Evolutionary conservation across 1,139 yeast species (phyloP), one percentile per base, ranked within the genome.

Genomic region (Pichia sp.): DNA sequence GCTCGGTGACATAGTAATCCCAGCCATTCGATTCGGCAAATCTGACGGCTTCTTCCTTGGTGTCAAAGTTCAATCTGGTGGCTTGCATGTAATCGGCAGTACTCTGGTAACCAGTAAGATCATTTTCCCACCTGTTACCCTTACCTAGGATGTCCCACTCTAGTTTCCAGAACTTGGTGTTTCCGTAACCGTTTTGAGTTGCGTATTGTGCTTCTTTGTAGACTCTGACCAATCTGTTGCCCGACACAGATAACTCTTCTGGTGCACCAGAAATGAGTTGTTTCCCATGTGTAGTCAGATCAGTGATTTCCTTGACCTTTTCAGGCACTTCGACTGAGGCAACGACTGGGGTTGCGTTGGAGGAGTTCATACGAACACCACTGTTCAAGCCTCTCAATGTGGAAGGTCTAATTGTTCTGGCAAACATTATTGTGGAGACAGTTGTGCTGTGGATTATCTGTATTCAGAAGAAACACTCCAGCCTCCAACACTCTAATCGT

Each of bases 101-200:
- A 41, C 89, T 81, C 64, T 88, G 92, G 76, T 87, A 89, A 16
- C 96, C 96, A 73, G 88, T 89, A 67, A 88, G 75, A 67, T 88
- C 95, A 71, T 89, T 88, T 69, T 88, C 96, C 96, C 96, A 89
- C 68, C 95, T 77, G 74, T 88, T 84, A 44, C 87, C 90, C 64
- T 85, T 82, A 49, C 85, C 85, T 56, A 85, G 74, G 45, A 87
- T 80, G 66, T 89, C 96, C 93, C 95, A 89, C 72, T 89, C 96
- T 59, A 89, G 68, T 67, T 81, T 82, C 96, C 96, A 89, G 63
- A 72, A 73, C 60, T 72, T 70, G 15, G 80, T 78, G 64, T 81
- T 79, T 64, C 75, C 74, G 29, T 64, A 65, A 15, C 92, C 89
- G 45, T 89, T 82, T 73, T 89, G 96, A 36, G 95, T 88, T 46